These are phyloP conservation scores for Ogataea pini DNA, from an alignment of 805 yeast species.

Conservation along the genomic window DNA sequence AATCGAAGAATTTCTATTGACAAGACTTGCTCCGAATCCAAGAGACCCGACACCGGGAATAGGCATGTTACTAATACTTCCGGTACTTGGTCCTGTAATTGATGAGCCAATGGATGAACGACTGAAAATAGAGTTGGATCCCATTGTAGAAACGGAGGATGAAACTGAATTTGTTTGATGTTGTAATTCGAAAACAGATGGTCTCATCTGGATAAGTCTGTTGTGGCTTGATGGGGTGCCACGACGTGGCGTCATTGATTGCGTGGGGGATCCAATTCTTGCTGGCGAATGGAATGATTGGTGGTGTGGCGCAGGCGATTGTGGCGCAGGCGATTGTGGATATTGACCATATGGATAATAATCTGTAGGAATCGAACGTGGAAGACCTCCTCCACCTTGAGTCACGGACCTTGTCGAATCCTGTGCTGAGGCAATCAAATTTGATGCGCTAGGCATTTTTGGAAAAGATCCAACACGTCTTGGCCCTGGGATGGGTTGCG, in stretches of 20 bases:
- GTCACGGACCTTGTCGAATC: conserved; percentile 3
- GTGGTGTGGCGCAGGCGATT: conserved; percentile 10
- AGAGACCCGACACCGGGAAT: neutral
- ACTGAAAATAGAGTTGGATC: conserved; percentile 31
- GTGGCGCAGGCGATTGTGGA: neutral
- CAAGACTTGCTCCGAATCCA: neutral
- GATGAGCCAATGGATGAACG: conserved; percentile 27
- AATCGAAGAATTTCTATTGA: conserved; percentile 30
- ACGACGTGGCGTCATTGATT: conserved; percentile 15
- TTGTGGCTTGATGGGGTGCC: conserved; percentile 16
- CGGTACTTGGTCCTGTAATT: conserved; percentile 10
- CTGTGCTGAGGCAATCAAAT: conserved; percentile 7
- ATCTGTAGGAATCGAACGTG: conserved; percentile 26
- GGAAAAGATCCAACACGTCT: conserved; percentile 22
- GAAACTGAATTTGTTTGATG: conserved; percentile 24
- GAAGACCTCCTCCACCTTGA: conserved; percentile 11
- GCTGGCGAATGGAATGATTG: conserved; percentile 14
- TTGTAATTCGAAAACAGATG: conserved; percentile 22
- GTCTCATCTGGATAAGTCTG: conserved; percentile 17
- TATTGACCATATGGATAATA: conserved; percentile 7
- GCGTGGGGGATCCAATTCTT: conserved; percentile 13
- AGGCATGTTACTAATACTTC: conserved; percentile 3
- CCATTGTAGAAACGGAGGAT: conserved; percentile 27
- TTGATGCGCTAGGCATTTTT: conserved; percentile 9
- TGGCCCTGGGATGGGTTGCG: conserved; percentile 8